A percentile compares a stretch with the other conserved stretches of the same genome.
These are phyloP conservation scores for Nepenthes mirabilis DNA, from an alignment of 148 eudicot species.

Conservation along the genomic window DNA sequence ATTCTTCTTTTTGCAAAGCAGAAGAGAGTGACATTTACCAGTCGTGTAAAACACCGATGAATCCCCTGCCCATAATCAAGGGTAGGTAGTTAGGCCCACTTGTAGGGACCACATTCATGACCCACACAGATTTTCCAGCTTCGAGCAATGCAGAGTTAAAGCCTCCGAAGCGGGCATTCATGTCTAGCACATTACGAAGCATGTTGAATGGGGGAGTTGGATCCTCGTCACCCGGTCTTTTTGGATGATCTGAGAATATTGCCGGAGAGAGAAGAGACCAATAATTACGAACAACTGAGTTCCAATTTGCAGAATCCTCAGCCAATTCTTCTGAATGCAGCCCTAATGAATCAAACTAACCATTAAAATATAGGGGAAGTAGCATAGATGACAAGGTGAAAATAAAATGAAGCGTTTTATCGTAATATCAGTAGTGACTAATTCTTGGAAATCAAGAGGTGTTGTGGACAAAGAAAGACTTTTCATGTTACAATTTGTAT, in stretches of 20 bases:
- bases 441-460: no score
- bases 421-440: not conserved
- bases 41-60: slow-evolving; percentile 75
- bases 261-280: slow-evolving; percentile 93
- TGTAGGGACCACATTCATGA: slow-evolving; percentile 88
- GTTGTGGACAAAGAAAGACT: no score
- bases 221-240: slow-evolving; percentile 93
- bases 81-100: slow-evolving; percentile 64
- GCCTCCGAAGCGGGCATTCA: slow-evolving; percentile 88
- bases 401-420: not conserved
- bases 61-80: slow-evolving; percentile 71
- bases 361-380: not conserved
- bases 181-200: slow-evolving; percentile 86
- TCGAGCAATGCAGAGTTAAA: slow-evolving; percentile 70
- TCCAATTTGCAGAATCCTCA: slow-evolving; percentile 59
- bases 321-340: slow-evolving; percentile 45
- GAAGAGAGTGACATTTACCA: slow-evolving; percentile 40
- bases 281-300: slow-evolving; percentile 51
- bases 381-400: not conserved
- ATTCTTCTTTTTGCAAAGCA: not conserved
- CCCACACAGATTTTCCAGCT: slow-evolving; percentile 80
- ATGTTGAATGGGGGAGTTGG: slow-evolving; percentile 95
- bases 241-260: slow-evolving; percentile 92
- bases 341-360: slow-evolving; percentile 25
- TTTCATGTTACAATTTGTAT: no score